phyloP scores from a whole-genome alignment of 2,329 filamentous ascomycete species.

The Claviceps citrina region DNA sequence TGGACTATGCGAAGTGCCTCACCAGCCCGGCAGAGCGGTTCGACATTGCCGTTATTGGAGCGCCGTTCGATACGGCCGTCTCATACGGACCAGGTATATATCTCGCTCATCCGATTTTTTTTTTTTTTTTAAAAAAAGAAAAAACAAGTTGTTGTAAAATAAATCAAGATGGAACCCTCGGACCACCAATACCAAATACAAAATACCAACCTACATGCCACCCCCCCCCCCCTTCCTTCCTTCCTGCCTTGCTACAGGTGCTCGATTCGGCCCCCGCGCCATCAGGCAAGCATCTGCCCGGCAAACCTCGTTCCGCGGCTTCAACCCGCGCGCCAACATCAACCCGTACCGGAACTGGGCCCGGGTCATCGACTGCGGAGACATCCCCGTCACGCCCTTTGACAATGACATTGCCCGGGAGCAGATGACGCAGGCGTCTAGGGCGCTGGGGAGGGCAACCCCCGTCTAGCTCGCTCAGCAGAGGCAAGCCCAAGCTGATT shows the following conservation, averaged over 20 bases:
- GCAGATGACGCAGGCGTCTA: slow-evolving; percentile 73
- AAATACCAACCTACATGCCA: no score
- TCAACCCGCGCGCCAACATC: slow-evolving; percentile 66
- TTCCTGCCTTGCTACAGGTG: slow-evolving; percentile 27
- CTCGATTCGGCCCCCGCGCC: slow-evolving; percentile 72
- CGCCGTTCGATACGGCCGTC: slow-evolving; percentile 60
- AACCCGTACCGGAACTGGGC: slow-evolving; percentile 78
- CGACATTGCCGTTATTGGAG: slow-evolving; percentile 59
- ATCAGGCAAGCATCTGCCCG: slow-evolving; percentile 73
- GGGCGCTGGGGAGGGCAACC: slow-evolving; percentile 41
- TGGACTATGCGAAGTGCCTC: slow-evolving; percentile 53
- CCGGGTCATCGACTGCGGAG: slow-evolving; percentile 75
- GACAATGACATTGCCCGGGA: slow-evolving; percentile 68
- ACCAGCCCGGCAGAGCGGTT: slow-evolving; percentile 47
- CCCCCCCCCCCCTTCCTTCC: not conserved
- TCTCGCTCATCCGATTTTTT: no score
- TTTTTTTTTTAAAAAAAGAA: no score
- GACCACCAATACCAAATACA: no score
- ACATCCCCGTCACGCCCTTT: slow-evolving; percentile 74
- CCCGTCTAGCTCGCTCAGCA: slow-evolving; percentile 21
- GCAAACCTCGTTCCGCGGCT: slow-evolving; percentile 61
- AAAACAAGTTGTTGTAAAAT: no score
- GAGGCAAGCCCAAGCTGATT: slow-evolving; percentile 39
- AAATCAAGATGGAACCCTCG: no score
- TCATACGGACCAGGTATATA: slow-evolving; percentile 47